Evolutionary conservation across 2,329 filamentous ascomycete genomes (phyloP).

Genomic region (Sporothrix curviconia): DNA sequence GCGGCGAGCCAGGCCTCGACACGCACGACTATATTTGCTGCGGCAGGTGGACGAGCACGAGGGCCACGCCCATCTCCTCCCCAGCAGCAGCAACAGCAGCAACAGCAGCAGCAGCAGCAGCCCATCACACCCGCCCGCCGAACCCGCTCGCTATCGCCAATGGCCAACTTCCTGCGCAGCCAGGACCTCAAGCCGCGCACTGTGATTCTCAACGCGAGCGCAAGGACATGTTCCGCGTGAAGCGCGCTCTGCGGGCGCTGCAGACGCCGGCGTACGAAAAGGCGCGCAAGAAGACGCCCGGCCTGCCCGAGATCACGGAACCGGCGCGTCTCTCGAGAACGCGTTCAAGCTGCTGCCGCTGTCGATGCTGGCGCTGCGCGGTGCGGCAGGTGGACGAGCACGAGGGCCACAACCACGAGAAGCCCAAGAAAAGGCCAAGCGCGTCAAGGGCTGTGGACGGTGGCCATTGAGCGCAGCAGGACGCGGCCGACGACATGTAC

Average conservation of each 20-base stretch:
- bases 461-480: slow-evolving; percentile 96
- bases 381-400: slow-evolving; percentile 68
- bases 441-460: slow-evolving; percentile 95
- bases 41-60: slow-evolving; percentile 37
- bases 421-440: slow-evolving; percentile 65
- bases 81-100: slow-evolving; percentile 22
- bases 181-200: slow-evolving; percentile 86
- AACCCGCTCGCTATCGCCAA: slow-evolving; percentile 81
- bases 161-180: slow-evolving; percentile 77
- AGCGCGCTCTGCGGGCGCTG: slow-evolving; percentile 86
- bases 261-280: slow-evolving; percentile 86
- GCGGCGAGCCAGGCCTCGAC: neutral
- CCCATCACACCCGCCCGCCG: slow-evolving; percentile 69
- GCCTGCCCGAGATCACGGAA: slow-evolving; percentile 82
- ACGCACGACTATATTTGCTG: too few relatives aligned
- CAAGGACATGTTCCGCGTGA: slow-evolving; percentile 98
- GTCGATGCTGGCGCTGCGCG: slow-evolving; percentile 85
- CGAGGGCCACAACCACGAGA: slow-evolving; percentile 60
- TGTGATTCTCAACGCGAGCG: slow-evolving; percentile 88
- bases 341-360: slow-evolving; percentile 91
- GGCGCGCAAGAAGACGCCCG: slow-evolving; percentile 80
- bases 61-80: slow-evolving; percentile 33
- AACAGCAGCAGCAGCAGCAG: slow-evolving; percentile 30
- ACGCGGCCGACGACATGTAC: slow-evolving; percentile 78
- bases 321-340: slow-evolving; percentile 78